Evolutionary conservation across 441 rosid species (phyloP).

Genomic region (Sinapis alba): DNA sequence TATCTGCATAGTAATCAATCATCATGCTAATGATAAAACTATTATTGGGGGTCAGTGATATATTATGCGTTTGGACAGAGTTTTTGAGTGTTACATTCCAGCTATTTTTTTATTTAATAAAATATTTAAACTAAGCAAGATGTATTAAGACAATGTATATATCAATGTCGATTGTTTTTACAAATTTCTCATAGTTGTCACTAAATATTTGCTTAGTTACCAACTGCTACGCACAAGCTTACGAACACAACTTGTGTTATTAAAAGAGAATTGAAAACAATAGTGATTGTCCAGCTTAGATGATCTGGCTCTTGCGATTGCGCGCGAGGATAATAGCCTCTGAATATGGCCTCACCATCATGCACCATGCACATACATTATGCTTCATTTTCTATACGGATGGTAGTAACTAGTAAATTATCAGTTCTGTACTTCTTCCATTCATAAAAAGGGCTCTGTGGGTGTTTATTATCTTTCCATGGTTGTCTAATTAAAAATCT

Average conservation of each 20-base stretch:
- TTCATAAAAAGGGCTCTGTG: neutral
- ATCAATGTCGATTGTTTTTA: neutral
- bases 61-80: constrained; percentile 21
- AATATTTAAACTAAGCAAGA: neutral
- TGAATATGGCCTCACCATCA: neutral
- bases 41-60: constrained; percentile 2
- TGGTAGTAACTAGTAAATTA: neutral
- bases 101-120: constrained; percentile 6
- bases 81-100: constrained; percentile 28
- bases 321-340: neutral
- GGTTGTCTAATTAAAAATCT: too few species aligned
- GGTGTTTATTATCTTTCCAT: neutral
- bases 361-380: neutral
- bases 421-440: neutral
- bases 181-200: constrained; percentile 23
- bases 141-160: neutral
- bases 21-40: constrained; percentile 9
- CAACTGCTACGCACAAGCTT: neutral
- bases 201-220: neutral
- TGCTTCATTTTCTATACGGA: neutral
- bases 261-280: neutral
- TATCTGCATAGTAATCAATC: constrained; percentile 17
- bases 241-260: neutral
- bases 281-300: neutral
- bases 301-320: neutral